These are phyloP conservation scores for Hanseniaspora taiwanica DNA, from an alignment of 805 yeast species.

Conservation along the genomic window DNA sequence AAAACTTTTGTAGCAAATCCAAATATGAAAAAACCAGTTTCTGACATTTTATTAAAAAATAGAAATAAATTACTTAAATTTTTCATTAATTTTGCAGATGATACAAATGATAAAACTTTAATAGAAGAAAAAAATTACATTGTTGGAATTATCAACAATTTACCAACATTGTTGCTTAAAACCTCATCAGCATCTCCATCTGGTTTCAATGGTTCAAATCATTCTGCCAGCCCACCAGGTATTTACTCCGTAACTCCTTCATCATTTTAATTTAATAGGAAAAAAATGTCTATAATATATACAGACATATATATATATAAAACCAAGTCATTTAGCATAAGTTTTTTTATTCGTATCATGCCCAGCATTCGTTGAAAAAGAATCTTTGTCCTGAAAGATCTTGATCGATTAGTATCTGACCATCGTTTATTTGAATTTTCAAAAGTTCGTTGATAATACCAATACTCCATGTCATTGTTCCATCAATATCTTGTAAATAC, in stretches of 20 bases:
- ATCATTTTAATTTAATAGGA: too few relatives aligned
- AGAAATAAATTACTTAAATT: conserved; percentile 62
- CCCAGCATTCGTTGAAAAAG: conserved; percentile 34
- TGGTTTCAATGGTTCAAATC: too few relatives aligned
- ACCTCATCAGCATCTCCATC: background rate
- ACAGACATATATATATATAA: too few relatives aligned
- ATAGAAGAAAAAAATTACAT: conserved; percentile 74
- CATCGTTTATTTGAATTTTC: conserved; percentile 41
- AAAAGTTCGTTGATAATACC: conserved; percentile 54
- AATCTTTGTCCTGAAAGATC: conserved; percentile 54
- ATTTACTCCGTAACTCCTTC: background rate
- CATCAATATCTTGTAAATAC: conserved; percentile 15
- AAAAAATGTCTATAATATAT: background rate
- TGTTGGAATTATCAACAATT: conserved; percentile 53
- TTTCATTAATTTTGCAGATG: conserved; percentile 48
- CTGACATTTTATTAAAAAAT: conserved; percentile 74
- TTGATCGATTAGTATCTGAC: conserved; percentile 52
- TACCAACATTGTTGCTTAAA: conserved; percentile 38
- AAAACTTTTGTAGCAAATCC: conserved; percentile 97
- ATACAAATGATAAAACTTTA: conserved; percentile 47
- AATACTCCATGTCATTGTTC: conserved; percentile 48
- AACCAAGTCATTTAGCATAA: too few relatives aligned
- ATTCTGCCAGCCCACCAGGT: background rate
- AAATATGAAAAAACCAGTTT: conserved; percentile 62
- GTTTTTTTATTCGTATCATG: background rate